Conservation (phyloP, 2,329 filamentous ascomycete genomes). For the Cryphonectria nitschkei region DNA sequence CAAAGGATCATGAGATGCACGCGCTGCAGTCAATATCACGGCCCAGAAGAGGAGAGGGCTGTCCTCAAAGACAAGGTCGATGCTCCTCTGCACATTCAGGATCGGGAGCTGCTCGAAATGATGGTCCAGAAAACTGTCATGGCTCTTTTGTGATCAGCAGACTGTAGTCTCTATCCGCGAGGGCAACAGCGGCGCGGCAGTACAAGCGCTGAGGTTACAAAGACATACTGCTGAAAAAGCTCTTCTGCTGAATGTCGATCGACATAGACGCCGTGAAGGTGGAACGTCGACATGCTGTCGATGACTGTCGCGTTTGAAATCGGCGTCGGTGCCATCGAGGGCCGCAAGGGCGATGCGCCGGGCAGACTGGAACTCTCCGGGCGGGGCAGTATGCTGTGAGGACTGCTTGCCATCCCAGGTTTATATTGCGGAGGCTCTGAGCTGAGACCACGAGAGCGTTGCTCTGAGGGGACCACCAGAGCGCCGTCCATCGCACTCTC, state of each 20-base stretch:
- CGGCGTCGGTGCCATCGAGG: neutral
- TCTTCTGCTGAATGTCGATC: neutral
- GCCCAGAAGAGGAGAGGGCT: slow-evolving; percentile 4
- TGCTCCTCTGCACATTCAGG: neutral
- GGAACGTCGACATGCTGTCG: neutral
- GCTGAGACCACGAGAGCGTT: neutral
- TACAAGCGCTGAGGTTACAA: neutral
- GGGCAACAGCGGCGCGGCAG: neutral
- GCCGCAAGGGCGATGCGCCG: neutral
- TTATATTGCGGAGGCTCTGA: neutral
- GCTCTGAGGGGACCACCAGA: neutral
- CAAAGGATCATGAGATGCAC: neutral
- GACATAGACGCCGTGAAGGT: slow-evolving; percentile 1
- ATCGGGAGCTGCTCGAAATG: neutral
- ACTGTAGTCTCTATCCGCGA: neutral
- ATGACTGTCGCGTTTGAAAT: neutral
- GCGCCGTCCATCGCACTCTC: neutral
- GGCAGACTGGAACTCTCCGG: neutral
- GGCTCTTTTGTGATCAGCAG: neutral
- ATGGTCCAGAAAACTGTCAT: neutral
- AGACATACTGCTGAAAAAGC: slow-evolving; percentile 1
- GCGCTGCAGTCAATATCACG: neutral
- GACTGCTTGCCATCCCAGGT: neutral
- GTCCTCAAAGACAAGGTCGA: neutral
- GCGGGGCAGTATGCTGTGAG: neutral